phyloP scores from a whole-genome alignment of 192 early-diverging fungal genomes.

The Chytriomyces sp. region DNA sequence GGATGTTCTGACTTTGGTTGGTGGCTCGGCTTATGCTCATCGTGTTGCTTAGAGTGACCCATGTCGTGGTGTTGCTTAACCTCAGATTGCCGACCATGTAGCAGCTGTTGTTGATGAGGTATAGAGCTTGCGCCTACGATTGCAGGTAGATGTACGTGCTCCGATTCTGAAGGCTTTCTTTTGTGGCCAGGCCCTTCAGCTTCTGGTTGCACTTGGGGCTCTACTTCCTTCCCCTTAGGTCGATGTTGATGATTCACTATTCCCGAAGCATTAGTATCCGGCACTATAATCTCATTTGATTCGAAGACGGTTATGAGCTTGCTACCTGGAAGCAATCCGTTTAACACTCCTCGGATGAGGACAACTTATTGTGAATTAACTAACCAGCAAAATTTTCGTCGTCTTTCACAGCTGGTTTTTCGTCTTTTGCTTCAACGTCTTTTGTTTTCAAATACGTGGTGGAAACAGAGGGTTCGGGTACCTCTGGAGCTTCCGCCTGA shows the following conservation, averaged over 20 bases:
- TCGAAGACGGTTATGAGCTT: background rate
- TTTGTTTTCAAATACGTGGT: background rate
- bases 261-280: background rate
- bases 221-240: conserved; percentile 20
- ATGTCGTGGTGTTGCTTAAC: background rate
- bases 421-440: background rate
- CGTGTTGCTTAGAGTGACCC: background rate
- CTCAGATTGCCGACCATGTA: background rate
- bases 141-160: conserved; percentile 17
- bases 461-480: background rate
- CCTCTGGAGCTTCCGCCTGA: background rate
- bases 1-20: background rate
- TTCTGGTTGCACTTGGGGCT: conserved; percentile 8
- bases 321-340: background rate
- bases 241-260: background rate
- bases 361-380: no score
- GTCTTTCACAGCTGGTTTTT: no score
- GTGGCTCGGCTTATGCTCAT: background rate
- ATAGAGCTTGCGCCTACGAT: background rate
- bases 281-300: background rate
- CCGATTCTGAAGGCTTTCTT: conserved; percentile 1
- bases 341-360: no score
- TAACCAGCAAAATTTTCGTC: no score
- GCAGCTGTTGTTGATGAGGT: background rate
- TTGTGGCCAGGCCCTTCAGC: background rate